Evolutionary conservation across 495 filamentous ascomycete genomes (phyloP).

Genomic region (Letharia lupina): DNA sequence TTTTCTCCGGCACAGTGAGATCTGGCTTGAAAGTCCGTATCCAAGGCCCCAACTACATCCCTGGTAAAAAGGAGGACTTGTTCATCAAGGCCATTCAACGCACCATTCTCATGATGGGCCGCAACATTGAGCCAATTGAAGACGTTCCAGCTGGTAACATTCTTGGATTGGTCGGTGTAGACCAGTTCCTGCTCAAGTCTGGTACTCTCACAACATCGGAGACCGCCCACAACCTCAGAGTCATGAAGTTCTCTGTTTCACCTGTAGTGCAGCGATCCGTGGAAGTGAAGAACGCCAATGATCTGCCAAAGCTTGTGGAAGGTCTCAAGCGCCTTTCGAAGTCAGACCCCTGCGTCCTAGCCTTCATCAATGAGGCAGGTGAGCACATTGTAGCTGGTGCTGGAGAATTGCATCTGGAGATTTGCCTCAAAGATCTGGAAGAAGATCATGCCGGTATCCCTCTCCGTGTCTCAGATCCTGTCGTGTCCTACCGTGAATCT

Average conservation of each 20-base stretch:
- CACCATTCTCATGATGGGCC: slow-evolving; percentile 99
- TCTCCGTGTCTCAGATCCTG: slow-evolving; percentile 91
- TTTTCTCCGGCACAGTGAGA: slow-evolving; percentile 94
- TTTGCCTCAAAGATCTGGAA: slow-evolving; percentile 99
- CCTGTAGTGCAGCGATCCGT: slow-evolving; percentile 98
- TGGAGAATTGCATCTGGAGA: slow-evolving; percentile 98
- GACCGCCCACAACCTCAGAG: slow-evolving; percentile 98
- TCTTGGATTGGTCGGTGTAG: slow-evolving; percentile 95
- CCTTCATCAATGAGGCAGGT: slow-evolving; percentile 78
- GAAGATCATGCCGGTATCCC: slow-evolving; percentile 98
- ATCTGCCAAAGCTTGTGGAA: slow-evolving; percentile 99
- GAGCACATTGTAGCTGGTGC: slow-evolving; percentile 99
- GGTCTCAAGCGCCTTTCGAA: slow-evolving; percentile 99
- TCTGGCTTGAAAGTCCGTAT: slow-evolving; percentile 99
- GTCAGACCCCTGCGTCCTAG: slow-evolving; percentile 97
- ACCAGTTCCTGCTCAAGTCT: slow-evolving; percentile 99
- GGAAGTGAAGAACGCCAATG: slow-evolving; percentile 99
- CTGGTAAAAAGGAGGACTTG: slow-evolving; percentile 96
- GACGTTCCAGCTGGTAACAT: slow-evolving; percentile 99
- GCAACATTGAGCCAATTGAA: slow-evolving; percentile 97
- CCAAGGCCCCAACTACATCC: slow-evolving; percentile 97
- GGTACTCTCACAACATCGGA: slow-evolving; percentile 97
- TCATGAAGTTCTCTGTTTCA: slow-evolving; percentile 99
- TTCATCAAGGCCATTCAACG: slow-evolving; percentile 99
- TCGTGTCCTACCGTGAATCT: slow-evolving; percentile 96